Base-by-base conservation (phyloP, 306 rosid genomes). In the Acacia melanoxylon region DNA sequence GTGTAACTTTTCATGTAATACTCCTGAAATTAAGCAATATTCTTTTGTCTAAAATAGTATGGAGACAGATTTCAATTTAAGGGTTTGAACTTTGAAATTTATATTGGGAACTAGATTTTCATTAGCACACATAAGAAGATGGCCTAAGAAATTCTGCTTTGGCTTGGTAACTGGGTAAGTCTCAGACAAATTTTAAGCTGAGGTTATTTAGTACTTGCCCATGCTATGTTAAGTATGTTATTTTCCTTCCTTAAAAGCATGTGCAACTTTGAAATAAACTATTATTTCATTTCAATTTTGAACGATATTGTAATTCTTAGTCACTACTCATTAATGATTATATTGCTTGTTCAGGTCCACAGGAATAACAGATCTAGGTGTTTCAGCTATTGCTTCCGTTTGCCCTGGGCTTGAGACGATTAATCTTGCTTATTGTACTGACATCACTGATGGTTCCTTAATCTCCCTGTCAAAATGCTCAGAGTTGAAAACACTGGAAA, bases 341-440 rank as follows among this genome's bases (percentile, higher is more conserved):
- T 81, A 80, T 76, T 10, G n/a, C 48, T 81, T 77, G 52, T 85
- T 71, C 88, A 95, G 99, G 91, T 95, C 92, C 69, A 83, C 92
- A 9, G 93, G 91, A 77, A 88, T 95, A 80, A 89, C 94, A 27
- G 99, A 95, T 86, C 72, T 80, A 42, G 94, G 99, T 76, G 87
- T 92, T 75, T 86, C 91, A 67, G 90, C 90, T 52, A 84, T 95
- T 85, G 93, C 93, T 22, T n/a, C 10, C 16, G 97, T 97, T 80
- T 95, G 99, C 81, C 94, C 89, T 70, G 82, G 68, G 65, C 96
- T 95, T 48, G 91, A 92, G 89, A 92, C 86, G 80, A 88, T 95
- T 77, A 95, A 91, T 63, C 49, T 91, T 56, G 91, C 99, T 41
- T 95, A 93, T 74, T 95, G 99, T 83, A 87, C 91, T 77, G 89